Evolutionary conservation across 2,329 filamentous ascomycete genomes (phyloP).

Genomic region (Thielaviopsis ethacetica): DNA sequence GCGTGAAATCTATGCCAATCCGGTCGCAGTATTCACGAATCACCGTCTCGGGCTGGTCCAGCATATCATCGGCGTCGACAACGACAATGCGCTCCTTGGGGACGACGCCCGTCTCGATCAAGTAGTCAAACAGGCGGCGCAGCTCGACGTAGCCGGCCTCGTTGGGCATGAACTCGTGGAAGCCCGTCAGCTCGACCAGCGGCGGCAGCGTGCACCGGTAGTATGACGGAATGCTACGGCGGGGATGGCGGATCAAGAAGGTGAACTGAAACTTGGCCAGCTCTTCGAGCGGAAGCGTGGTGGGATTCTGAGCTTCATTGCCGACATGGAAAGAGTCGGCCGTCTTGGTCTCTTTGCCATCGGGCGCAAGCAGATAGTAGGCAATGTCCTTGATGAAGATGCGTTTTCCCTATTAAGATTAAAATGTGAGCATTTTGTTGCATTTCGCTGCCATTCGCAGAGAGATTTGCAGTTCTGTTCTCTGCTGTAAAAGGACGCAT

Average conservation of each 20-base stretch:
- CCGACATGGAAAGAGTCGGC: slow-evolving; percentile 64
- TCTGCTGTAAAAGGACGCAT: no score
- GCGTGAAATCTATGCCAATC: slow-evolving; percentile 59
- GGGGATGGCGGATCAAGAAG: slow-evolving; percentile 93
- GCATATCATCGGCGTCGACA: slow-evolving; percentile 82
- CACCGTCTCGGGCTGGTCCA: slow-evolving; percentile 64
- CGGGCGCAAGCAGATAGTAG: slow-evolving; percentile 73
- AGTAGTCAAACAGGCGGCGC: slow-evolving; percentile 71
- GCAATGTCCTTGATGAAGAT: slow-evolving; percentile 98
- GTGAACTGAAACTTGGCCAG: slow-evolving; percentile 80
- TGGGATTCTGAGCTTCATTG: slow-evolving; percentile 59
- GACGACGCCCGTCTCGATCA: slow-evolving; percentile 51
- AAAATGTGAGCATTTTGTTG: slow-evolving; percentile 7
- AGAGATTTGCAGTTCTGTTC: no score
- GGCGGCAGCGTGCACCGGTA: slow-evolving; percentile 89
- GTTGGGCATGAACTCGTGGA: slow-evolving; percentile 67
- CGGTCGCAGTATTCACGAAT: slow-evolving; percentile 68
- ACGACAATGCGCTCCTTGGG: slow-evolving; percentile 65
- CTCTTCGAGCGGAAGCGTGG: slow-evolving; percentile 58
- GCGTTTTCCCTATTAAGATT: slow-evolving; percentile 54
- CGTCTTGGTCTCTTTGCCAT: slow-evolving; percentile 48
- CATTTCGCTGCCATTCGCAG: neutral
- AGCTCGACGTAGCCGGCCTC: slow-evolving; percentile 89
- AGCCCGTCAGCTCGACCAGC: slow-evolving; percentile 65
- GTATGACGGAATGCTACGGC: slow-evolving; percentile 79